Percentiles rank a stretch among this genome's conserved stretches.
These are phyloP conservation scores for Artemisia princeps DNA, from an alignment of 140 eudicot species.

Conservation along the genomic window DNA sequence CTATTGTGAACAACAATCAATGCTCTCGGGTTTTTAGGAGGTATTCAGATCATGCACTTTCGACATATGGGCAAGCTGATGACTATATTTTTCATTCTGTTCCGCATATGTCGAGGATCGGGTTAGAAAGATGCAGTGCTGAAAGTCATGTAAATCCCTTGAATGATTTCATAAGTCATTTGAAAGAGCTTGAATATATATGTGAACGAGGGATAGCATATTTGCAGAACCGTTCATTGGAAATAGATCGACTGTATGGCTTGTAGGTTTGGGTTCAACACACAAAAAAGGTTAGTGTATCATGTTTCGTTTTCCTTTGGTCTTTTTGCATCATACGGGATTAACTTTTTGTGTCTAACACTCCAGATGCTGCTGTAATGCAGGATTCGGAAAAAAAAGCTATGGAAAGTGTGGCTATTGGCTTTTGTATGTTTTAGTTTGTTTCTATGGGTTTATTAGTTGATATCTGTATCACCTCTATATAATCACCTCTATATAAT, in stretches of 20 bases:
- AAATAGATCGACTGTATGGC: not conserved
- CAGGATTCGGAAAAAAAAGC: not conserved
- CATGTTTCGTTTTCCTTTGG: not conserved
- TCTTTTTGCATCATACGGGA: not conserved
- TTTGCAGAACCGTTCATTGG: constrained; percentile 15
- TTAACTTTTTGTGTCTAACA: not conserved
- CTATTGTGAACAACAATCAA: not conserved
- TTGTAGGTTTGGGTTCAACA: not conserved
- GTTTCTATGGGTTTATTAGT: no score
- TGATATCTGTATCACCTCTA: no score
- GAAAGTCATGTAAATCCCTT: constrained; percentile 24
- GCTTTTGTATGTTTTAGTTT: not conserved
- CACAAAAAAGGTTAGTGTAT: not conserved
- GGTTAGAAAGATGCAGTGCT: constrained; percentile 30
- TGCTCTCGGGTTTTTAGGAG: constrained; percentile 34
- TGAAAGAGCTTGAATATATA: constrained; percentile 43
- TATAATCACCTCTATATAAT: no score
- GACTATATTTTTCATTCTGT: constrained; percentile 13
- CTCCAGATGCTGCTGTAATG: not conserved
- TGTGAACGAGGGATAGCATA: constrained; percentile 17
- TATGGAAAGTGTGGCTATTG: not conserved
- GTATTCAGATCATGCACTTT: constrained; percentile 30
- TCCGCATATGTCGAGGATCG: constrained; percentile 24
- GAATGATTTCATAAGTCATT: constrained; percentile 22
- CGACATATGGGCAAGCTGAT: constrained; percentile 28